phyloP scores from a whole-genome alignment of 495 filamentous ascomycete species.

The Patellaria atrata region DNA sequence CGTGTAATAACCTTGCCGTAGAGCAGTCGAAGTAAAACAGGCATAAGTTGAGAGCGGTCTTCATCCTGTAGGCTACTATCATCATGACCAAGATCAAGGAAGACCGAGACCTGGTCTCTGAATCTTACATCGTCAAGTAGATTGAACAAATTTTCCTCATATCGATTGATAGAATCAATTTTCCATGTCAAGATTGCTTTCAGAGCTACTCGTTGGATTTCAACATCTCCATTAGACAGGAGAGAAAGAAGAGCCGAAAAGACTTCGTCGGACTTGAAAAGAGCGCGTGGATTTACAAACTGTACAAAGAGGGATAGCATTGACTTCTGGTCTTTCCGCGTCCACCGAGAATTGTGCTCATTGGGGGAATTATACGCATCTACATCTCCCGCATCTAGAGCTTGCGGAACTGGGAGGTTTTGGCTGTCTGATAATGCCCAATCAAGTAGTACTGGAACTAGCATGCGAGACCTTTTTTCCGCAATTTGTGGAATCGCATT shows the following conservation, averaged over 20 bases:
- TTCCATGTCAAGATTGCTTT: constrained; percentile 88
- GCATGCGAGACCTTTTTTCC: constrained; percentile 67
- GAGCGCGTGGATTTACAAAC: constrained; percentile 69
- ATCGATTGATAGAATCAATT: constrained; percentile 52
- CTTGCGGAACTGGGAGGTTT: constrained; percentile 16
- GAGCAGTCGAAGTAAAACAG: constrained; percentile 71
- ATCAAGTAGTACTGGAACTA: constrained; percentile 74
- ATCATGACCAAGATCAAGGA: constrained; percentile 56
- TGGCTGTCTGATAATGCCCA: no score
- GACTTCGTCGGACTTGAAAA: constrained; percentile 67
- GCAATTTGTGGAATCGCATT: constrained; percentile 56
- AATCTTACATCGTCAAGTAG: constrained; percentile 84
- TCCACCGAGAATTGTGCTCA: constrained; percentile 24
- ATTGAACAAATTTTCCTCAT: constrained; percentile 76
- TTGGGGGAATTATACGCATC: constrained; percentile 11
- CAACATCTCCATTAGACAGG: constrained; percentile 72
- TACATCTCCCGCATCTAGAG: constrained; percentile 27
- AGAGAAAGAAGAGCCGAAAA: constrained; percentile 57
- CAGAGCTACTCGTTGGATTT: constrained; percentile 71
- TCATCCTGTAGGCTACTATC: constrained; percentile 60
- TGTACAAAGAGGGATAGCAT: constrained; percentile 70
- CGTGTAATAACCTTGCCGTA: constrained; percentile 81
- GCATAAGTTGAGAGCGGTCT: constrained; percentile 58
- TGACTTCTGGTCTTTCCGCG: constrained; percentile 61
- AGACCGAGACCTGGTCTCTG: constrained; percentile 75